Evolutionary conservation across 2,329 filamentous ascomycete genomes (phyloP).

Genomic region (Calonectria naviculata): DNA sequence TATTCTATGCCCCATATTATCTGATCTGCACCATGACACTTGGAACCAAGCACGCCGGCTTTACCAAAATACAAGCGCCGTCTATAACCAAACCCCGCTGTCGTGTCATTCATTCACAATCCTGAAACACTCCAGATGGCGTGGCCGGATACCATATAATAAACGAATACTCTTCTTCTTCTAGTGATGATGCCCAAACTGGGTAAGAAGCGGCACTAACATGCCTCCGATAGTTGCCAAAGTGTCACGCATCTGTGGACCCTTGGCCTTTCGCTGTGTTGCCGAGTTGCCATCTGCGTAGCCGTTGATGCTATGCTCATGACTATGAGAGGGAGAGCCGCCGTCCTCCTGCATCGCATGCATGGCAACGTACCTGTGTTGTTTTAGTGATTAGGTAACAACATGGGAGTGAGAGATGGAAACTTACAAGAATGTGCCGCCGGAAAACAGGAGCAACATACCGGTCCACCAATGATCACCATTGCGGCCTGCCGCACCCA

Average conservation of each 20-base stretch:
- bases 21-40: slow-evolving; percentile 22
- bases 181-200: slow-evolving; percentile 80
- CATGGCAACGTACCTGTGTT: slow-evolving; percentile 92
- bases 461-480: slow-evolving; percentile 90
- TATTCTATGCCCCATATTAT: slow-evolving; percentile 10
- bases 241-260: slow-evolving; percentile 75
- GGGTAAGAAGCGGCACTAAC: slow-evolving; percentile 81
- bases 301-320: slow-evolving; percentile 67
- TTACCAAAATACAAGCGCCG: slow-evolving; percentile 29
- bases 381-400: slow-evolving; percentile 25
- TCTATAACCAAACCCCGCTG: slow-evolving; percentile 24
- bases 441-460: slow-evolving; percentile 93
- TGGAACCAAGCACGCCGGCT: slow-evolving; percentile 36
- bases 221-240: slow-evolving; percentile 80
- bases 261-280: slow-evolving; percentile 62
- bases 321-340: slow-evolving; percentile 59
- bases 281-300: slow-evolving; percentile 60
- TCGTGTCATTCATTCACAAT: slow-evolving; percentile 18
- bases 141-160: slow-evolving; percentile 20
- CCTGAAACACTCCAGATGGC: slow-evolving; percentile 15
- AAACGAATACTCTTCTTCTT: slow-evolving; percentile 8
- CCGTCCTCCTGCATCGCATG: slow-evolving; percentile 92
- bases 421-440: slow-evolving; percentile 91
- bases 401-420: not conserved
- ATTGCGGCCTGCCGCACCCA: slow-evolving; percentile 70